These are phyloP conservation scores for Oryza glaberrima DNA, from an alignment of 176 grass and related monocot genomes.

Conservation along the genomic window DNA sequence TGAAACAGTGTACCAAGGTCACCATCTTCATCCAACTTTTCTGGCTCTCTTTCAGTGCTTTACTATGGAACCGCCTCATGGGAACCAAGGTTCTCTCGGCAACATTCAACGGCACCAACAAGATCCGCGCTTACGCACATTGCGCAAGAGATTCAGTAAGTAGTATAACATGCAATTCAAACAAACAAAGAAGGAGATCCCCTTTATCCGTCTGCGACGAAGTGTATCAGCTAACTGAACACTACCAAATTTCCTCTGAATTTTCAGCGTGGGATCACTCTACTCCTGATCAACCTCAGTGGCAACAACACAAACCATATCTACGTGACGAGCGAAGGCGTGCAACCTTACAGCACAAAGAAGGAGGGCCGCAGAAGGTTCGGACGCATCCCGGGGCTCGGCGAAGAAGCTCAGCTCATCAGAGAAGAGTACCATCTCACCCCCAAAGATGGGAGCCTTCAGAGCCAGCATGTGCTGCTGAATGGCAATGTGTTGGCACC, in stretches of 20 bases:
- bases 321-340: slow-evolving; percentile 19
- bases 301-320: slow-evolving; percentile 50
- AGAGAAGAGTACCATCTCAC: slow-evolving; percentile 96
- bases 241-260: background rate
- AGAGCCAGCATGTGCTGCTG: slow-evolving; percentile 87
- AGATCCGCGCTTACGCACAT: slow-evolving; percentile 68
- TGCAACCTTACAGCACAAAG: slow-evolving; percentile 19
- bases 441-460: slow-evolving; percentile 67
- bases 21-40: slow-evolving; percentile 27
- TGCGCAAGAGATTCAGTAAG: slow-evolving; percentile 68
- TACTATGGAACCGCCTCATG: slow-evolving; percentile 83
- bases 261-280: slow-evolving; percentile 66
- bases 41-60: slow-evolving; percentile 54
- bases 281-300: slow-evolving; percentile 85
- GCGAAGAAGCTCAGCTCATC: slow-evolving; percentile 35
- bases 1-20: slow-evolving; percentile 6
- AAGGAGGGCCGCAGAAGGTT: slow-evolving; percentile 36
- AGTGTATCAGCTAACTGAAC: background rate
- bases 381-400: slow-evolving; percentile 31
- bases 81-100: slow-evolving; percentile 60
- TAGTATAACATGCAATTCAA: background rate
- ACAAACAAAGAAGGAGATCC: background rate
- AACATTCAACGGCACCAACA: slow-evolving; percentile 60
- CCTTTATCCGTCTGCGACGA: background rate
- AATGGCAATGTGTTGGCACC: slow-evolving; percentile 70